Base-by-base conservation (phyloP, 805 yeast genomes). In the Zygosaccharomyces siamensis region DNA sequence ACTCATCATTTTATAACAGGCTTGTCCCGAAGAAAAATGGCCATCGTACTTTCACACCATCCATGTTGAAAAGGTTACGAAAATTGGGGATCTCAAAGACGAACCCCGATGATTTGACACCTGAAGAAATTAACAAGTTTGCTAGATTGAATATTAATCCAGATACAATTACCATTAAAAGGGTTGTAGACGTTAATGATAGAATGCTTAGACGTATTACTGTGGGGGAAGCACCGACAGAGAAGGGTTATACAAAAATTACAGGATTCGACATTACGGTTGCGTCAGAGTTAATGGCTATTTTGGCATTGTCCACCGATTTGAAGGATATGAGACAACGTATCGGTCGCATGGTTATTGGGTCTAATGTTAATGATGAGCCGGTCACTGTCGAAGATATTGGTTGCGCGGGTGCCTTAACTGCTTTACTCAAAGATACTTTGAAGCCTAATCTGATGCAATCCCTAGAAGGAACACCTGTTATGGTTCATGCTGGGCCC, bases 371-470 rank as follows among this genome's bases (percentile, higher is more conserved):
- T 51, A 66, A 77, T 7, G 95, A 95, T 48, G 84, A 74, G 43
- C 95, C 97, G 54, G 76, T 92, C 60, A 90, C 98, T 45, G 87
- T 90, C 59, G 97, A 92, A 67, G 98, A 92, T 64, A 76, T 92
- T 59, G 97, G 97, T 31, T 83, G 88, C 69, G 96, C 96, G 24
- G 98, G 98, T 62, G 98, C 98, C 14, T 72, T 92, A 53, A 85
- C 97, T 43, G 97, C 98, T 10, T 76, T 92, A 62, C 75, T 92
- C 77, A 92, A 89, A 72, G 98, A 92, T 66, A 96, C 98, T 21
- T 83, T 92, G 67, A 92, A 90, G 73, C 98, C 98, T 57, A 92
- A 88, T 67, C 71, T 92, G 66, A 92, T 92, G 98, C 98, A 92
- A 72, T 88, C 97, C 44, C 77, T 92, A 53, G 97, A 92, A 72